Conservation (phyloP, 805 yeast species). For the Metschnikowia amazonensis region DNA sequence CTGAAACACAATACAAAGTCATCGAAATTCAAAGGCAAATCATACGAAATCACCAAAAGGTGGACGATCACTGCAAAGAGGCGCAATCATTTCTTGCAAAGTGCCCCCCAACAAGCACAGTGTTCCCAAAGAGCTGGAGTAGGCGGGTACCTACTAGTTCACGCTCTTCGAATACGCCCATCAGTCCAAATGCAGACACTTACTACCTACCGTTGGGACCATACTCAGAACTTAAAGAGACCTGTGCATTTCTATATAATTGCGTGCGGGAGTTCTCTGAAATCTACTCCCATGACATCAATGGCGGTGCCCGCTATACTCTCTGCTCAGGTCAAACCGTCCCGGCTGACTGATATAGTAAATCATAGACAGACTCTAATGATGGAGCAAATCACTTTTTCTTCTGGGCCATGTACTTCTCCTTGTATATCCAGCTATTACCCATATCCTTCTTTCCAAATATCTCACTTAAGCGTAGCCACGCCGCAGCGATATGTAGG, state of each 20-base stretch:
- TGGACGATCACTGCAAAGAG: conserved; percentile 23
- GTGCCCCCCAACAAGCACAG: conserved; percentile 25
- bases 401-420: conserved; percentile 44
- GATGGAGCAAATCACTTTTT: conserved; percentile 6
- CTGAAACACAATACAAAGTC: conserved; percentile 21
- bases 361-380: neutral
- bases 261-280: conserved; percentile 33
- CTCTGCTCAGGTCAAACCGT: conserved; percentile 11
- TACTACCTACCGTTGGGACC: conserved; percentile 38
- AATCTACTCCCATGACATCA: conserved; percentile 13
- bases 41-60: conserved; percentile 23
- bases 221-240: conserved; percentile 33
- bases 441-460: conserved; percentile 62
- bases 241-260: conserved; percentile 27
- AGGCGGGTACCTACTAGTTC: conserved; percentile 15
- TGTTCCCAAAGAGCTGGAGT: conserved; percentile 32
- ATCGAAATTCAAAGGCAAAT: conserved; percentile 27
- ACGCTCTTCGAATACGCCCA: neutral
- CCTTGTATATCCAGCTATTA: conserved; percentile 72
- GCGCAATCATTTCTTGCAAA: conserved; percentile 25
- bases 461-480: conserved; percentile 63
- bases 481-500: conserved; percentile 58
- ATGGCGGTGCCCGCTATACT: conserved; percentile 13
- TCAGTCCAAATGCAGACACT: conserved; percentile 23
- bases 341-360: neutral